Conservation (phyloP, 176 grass and related monocot genomes). For the Elaeis guineensis region DNA sequence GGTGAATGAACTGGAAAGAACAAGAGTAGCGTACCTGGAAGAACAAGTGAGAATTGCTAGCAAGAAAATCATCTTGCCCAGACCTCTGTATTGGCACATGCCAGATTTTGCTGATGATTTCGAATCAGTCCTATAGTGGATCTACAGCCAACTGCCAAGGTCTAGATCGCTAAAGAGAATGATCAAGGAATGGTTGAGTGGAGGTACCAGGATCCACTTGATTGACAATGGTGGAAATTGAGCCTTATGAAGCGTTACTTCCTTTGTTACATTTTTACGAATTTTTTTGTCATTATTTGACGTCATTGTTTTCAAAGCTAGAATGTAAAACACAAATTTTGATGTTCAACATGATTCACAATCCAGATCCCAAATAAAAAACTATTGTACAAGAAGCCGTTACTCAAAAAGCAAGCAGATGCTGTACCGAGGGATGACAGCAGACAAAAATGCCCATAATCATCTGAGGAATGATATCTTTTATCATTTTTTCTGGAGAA, state of each 20-base stretch:
- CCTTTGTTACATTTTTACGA: constrained; percentile 35
- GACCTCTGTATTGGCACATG: constrained; percentile 50
- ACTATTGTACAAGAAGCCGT: no score
- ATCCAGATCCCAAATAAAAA: no score
- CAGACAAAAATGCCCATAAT: no score
- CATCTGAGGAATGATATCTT: no score
- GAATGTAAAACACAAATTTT: no score
- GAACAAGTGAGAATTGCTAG: constrained; percentile 30
- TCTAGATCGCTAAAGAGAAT: constrained; percentile 31
- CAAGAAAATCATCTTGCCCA: constrained; percentile 43
- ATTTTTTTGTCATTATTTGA: no score
- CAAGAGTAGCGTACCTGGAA: constrained; percentile 74
- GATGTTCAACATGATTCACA: no score
- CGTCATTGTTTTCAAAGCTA: no score
- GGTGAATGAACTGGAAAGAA: constrained; percentile 59
- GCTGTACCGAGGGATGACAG: no score
- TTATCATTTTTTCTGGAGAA: no score
- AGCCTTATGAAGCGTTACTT: constrained; percentile 57
- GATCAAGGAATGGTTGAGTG: constrained; percentile 57
- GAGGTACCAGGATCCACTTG: constrained; percentile 3
- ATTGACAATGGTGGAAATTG: constrained; percentile 47
- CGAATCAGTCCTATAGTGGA: constrained; percentile 83
- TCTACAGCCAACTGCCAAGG: constrained; percentile 70
- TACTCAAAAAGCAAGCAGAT: no score
- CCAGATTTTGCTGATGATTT: constrained; percentile 67